Base-by-base conservation (phyloP, 2,329 filamentous ascomycete genomes). In the Sclerotinia borealis region DNA sequence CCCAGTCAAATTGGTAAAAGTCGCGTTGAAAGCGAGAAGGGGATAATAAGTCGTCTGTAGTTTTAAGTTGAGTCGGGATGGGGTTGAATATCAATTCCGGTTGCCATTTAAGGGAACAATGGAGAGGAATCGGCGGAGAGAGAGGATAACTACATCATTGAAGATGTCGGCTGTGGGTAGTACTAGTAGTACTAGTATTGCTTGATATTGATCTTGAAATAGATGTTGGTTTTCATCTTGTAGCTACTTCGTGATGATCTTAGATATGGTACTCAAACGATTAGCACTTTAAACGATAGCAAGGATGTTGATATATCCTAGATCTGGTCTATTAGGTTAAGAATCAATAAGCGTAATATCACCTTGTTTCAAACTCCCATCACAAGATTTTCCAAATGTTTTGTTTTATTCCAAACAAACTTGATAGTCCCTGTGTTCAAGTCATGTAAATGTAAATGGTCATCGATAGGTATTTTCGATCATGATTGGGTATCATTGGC, bases 161-260 rank as follows among this genome's bases (percentile, higher is more conserved):
- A 1, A 25, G 0, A 10, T 2, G 13, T 1, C 7, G 27, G 1
- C 3, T 25, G 2, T 37, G 11, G 3, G 9, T 29, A 25, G 5
- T 29, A n/a, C n/a, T n/a, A n/a, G n/a, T n/a, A n/a, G n/a, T n/a
- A n/a, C n/a, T n/a, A n/a, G n/a, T n/a, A n/a, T n/a, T n/a, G n/a
- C n/a, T n/a, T n/a, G n/a, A n/a, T n/a, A n/a, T n/a, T n/a, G n/a
- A n/a, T n/a, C n/a, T n/a, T n/a, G n/a, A n/a, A n/a, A n/a, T n/a
- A n/a, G n/a, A n/a, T n/a, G n/a, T n/a, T n/a, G n/a, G n/a, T n/a
- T n/a, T n/a, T n/a, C n/a, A n/a, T n/a, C n/a, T n/a, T n/a, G n/a
- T n/a, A n/a, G n/a, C n/a, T n/a, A n/a, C n/a, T n/a, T 19, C 22
- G 3, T 29, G n/a, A 9, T 11, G 8, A 25, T 27, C 3, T 13